Evolutionary conservation across 345 rosid genomes (phyloP).

Genomic region (Physaria fendleri): DNA sequence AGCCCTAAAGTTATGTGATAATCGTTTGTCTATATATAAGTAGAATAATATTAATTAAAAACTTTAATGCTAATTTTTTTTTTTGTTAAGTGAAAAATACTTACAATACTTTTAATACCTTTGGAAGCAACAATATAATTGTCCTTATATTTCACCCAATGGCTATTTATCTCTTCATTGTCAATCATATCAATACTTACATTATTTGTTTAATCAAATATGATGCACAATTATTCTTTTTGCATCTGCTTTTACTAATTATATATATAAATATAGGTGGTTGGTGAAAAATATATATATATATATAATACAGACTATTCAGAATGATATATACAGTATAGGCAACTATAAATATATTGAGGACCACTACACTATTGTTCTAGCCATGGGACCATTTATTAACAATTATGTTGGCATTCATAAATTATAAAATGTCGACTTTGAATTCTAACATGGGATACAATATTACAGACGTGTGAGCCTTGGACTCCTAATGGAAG

Average conservation of each 20-base stretch:
- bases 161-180: neutral
- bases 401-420: slow-evolving; percentile 6
- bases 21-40: too few relatives aligned
- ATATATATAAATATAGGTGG: too few relatives aligned
- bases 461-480: too few relatives aligned
- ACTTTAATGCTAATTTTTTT: neutral
- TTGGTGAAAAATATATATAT: too few relatives aligned
- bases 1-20: too few relatives aligned
- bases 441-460: too few relatives aligned
- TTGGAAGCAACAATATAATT: neutral
- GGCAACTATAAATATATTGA: neutral
- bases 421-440: too few relatives aligned
- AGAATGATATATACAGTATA: neutral
- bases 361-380: slow-evolving; percentile 4
- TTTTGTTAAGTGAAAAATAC: neutral
- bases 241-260: neutral
- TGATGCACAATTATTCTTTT: neutral
- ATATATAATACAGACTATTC: neutral
- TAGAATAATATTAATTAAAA: neutral
- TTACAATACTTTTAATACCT: neutral
- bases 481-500: too few relatives aligned
- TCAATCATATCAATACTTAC: neutral
- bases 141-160: slow-evolving; percentile 1
- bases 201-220: neutral
- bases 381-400: neutral